phyloP scores from a whole-genome alignment of 108 stramenopile species.

The Cyclotella atomus region DNA sequence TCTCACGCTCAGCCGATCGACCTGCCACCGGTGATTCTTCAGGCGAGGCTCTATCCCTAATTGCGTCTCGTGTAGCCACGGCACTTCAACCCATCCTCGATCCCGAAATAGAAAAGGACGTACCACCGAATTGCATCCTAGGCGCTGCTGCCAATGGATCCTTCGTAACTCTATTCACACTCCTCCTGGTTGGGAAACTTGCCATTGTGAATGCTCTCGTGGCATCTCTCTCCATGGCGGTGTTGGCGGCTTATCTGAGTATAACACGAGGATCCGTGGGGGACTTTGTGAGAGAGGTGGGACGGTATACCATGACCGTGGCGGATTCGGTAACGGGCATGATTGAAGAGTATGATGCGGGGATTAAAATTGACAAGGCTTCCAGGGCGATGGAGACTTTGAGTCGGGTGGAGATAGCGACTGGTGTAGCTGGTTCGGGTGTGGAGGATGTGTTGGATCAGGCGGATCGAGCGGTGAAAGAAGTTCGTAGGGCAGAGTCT shows the following conservation, averaged over 20 bases:
- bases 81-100: constrained; percentile 30
- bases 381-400: constrained; percentile 18
- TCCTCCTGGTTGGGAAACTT: constrained; percentile 18
- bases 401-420: background rate
- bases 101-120: constrained; percentile 58
- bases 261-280: constrained; percentile 59
- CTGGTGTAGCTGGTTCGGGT: background rate
- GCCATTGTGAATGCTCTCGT: constrained; percentile 28
- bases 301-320: constrained; percentile 52
- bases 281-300: constrained; percentile 59
- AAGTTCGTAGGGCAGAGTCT: constrained; percentile 6
- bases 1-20: background rate
- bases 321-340: constrained; percentile 29
- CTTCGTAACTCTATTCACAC: constrained; percentile 47
- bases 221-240: constrained; percentile 47
- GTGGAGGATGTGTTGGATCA: background rate
- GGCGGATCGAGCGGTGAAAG: constrained; percentile 4
- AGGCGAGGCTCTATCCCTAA: background rate
- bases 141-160: constrained; percentile 66
- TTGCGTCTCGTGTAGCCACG: background rate
- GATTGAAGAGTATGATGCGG: constrained; percentile 18
- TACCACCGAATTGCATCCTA: constrained; percentile 58
- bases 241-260: constrained; percentile 59
- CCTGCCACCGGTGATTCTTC: background rate
- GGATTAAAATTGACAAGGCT: constrained; percentile 6